Evolutionary conservation across 257 asterid genomes (phyloP).

Genomic region (Nicotiana knightiana): DNA sequence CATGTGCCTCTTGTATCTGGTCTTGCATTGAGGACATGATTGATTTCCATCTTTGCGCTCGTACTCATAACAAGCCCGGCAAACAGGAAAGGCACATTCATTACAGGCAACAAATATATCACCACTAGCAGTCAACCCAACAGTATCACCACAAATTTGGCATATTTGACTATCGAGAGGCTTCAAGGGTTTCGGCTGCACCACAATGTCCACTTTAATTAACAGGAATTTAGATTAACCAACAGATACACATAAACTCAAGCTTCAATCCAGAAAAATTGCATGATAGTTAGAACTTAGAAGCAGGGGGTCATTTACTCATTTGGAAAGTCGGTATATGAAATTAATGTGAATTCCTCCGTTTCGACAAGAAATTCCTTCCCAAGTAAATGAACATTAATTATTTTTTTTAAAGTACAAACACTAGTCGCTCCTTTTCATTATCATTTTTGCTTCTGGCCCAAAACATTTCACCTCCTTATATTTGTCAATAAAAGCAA

Average conservation of each 20-base stretch:
- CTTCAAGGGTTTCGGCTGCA: conserved; percentile 71
- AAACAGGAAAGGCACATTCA: conserved; percentile 92
- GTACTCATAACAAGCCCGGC: conserved; percentile 87
- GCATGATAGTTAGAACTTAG: background rate
- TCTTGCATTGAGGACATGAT: conserved; percentile 86
- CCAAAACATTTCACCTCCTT: background rate
- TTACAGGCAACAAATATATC: conserved; percentile 88
- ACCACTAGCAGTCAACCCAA: conserved; percentile 58
- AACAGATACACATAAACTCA: background rate
- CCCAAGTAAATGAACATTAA: background rate
- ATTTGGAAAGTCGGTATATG: background rate
- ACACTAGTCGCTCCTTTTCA: too few species aligned
- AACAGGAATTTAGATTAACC: conserved; percentile 8
- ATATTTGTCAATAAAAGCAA: background rate
- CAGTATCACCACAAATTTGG: conserved; percentile 86
- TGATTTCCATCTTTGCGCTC: conserved; percentile 93
- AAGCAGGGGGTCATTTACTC: background rate
- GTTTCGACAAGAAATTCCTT: background rate
- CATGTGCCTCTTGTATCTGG: conserved; percentile 81
- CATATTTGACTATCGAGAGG: conserved; percentile 68
- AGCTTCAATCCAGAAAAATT: background rate
- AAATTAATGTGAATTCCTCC: background rate
- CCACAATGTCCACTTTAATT: conserved; percentile 6
- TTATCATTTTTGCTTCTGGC: background rate
- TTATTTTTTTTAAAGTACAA: too few species aligned